phyloP scores from a whole-genome alignment of 169 alveolate genomes.

The Cystoisospora suis region DNA sequence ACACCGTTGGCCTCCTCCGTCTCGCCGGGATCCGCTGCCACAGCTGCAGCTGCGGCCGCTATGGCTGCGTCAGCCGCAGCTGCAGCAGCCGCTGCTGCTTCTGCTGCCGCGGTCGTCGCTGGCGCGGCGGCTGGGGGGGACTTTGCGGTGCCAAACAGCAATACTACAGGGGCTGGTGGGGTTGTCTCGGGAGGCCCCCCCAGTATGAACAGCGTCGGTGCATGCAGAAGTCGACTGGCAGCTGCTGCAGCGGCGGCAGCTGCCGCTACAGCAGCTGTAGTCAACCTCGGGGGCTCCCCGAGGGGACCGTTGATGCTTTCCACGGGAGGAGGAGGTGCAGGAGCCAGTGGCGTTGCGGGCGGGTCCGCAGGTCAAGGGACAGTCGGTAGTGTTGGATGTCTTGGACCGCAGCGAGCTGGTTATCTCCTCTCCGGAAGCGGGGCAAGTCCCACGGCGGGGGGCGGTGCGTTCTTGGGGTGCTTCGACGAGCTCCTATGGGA shows the following conservation, averaged over 20 bases:
- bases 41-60: conserved; percentile 28
- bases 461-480: conserved; percentile 12
- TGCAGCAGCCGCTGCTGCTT: conserved; percentile 11
- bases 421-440: neutral
- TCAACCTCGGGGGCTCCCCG: neutral
- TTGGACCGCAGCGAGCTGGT: too few species aligned
- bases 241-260: conserved; percentile 31
- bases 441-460: neutral
- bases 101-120: conserved; percentile 11
- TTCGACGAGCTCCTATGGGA: conserved; percentile 21
- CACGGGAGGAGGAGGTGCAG: neutral
- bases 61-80: conserved; percentile 20
- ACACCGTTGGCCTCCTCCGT: neutral
- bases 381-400: too few species aligned
- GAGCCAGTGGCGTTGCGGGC: neutral
- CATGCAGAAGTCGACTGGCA: conserved; percentile 20
- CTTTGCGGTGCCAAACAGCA: neutral
- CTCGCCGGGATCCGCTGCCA: conserved; percentile 12
- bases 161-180: neutral
- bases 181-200: neutral
- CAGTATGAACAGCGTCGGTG: conserved; percentile 4
- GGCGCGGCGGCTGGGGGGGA: neutral
- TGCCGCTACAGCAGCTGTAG: conserved; percentile 18
- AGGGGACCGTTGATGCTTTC: neutral
- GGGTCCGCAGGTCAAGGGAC: too few species aligned